Conservation (phyloP, 371 early-diverging fungal genomes). For the Basidiobolus meristosporus region DNA sequence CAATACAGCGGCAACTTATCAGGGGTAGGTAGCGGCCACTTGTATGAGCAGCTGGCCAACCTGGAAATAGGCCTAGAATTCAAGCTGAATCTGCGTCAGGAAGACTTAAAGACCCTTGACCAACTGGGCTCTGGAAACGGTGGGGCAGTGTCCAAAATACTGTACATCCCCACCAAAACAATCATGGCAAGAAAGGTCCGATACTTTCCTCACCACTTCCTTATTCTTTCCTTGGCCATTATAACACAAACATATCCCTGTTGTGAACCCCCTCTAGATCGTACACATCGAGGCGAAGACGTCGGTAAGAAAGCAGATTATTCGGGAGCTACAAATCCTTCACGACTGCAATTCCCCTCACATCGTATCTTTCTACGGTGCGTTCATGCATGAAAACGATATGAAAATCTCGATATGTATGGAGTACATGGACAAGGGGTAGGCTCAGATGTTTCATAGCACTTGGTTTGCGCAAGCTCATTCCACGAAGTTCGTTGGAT, state of each 20-base stretch:
- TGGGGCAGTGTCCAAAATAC: slow-evolving; percentile 62
- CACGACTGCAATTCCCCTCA: slow-evolving; percentile 67
- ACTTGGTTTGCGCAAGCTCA: not conserved
- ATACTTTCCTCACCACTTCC: too few species aligned
- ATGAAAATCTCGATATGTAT: slow-evolving; percentile 77
- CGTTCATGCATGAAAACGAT: slow-evolving; percentile 36
- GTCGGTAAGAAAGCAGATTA: slow-evolving; percentile 60
- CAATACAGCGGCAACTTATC: slow-evolving; percentile 9
- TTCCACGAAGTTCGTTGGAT: slow-evolving; percentile 41
- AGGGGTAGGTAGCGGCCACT: too few species aligned
- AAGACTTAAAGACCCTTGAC: slow-evolving; percentile 56
- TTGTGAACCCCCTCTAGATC: too few species aligned
- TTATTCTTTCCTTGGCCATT: too few species aligned
- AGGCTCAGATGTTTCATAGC: slow-evolving; percentile 4
- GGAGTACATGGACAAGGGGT: slow-evolving; percentile 80
- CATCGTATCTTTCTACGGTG: slow-evolving; percentile 78
- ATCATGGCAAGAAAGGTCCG: slow-evolving; percentile 75
- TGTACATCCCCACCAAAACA: slow-evolving; percentile 51
- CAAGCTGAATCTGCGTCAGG: slow-evolving; percentile 55
- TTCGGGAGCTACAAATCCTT: slow-evolving; percentile 74
- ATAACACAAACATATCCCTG: too few species aligned
- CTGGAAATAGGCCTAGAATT: slow-evolving; percentile 56
- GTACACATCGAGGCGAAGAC: slow-evolving; percentile 60
- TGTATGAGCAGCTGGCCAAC: too few species aligned
- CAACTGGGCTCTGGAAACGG: slow-evolving; percentile 82